Conservation (phyloP, 331 rosid genomes). For the Prunus yedoensis region DNA sequence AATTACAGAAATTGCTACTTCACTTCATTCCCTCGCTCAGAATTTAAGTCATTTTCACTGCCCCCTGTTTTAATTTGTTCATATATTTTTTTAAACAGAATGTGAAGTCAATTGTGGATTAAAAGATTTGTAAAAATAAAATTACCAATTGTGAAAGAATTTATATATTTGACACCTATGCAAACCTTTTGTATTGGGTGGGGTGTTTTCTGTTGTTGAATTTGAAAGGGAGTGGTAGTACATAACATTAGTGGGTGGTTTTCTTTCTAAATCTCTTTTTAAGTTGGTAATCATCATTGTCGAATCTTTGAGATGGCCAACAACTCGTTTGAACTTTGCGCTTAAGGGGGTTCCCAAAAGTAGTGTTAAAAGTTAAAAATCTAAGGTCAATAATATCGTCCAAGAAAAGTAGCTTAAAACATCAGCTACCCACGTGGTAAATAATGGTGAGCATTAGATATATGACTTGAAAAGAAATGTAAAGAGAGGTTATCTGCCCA, state of each 20-base stretch:
- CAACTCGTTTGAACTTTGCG: slow-evolving; percentile 35
- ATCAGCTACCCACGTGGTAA: slow-evolving; percentile 18
- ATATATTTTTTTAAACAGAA: too few relatives aligned
- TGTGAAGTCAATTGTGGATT: too few relatives aligned
- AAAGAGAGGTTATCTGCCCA: not conserved
- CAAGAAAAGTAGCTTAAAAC: slow-evolving; percentile 2
- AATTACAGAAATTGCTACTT: not conserved
- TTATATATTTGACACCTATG: not conserved
- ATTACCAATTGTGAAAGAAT: too few relatives aligned
- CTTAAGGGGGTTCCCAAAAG: slow-evolving; percentile 7
- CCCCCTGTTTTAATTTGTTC: too few relatives aligned
- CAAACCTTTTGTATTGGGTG: slow-evolving; percentile 13
- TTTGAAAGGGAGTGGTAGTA: too few relatives aligned
- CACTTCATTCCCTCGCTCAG: too few relatives aligned
- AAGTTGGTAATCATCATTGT: slow-evolving; percentile 31
- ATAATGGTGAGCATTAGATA: too few relatives aligned
- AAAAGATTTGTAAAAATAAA: too few relatives aligned
- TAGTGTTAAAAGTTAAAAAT: not conserved
- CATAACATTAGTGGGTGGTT: slow-evolving; percentile 18
- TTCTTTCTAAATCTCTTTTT: slow-evolving; percentile 16
- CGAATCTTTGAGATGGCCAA: slow-evolving; percentile 31
- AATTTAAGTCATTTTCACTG: too few relatives aligned
- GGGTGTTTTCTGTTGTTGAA: slow-evolving; percentile 9
- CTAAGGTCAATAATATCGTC: not conserved
- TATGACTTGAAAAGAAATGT: slow-evolving; percentile 9